Evolutionary conservation across 176 grass and related monocot species (phyloP).

Genomic region (Cenchrus purpureus): DNA sequence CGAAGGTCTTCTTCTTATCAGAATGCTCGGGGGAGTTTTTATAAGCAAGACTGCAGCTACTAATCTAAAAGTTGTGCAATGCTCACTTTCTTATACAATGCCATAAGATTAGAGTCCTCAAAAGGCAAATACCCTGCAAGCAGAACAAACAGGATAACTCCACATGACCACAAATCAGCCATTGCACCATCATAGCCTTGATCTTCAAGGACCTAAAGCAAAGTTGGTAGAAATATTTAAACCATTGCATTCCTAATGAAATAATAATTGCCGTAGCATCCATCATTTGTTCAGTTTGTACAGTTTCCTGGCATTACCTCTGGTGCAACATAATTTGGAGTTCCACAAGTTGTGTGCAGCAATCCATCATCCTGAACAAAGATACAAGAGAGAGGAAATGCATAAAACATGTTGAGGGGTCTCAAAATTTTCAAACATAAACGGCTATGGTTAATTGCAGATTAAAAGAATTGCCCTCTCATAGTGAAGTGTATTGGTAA

Average conservation of each 20-base stretch:
- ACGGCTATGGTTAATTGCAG: constrained; percentile 9
- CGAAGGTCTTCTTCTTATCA: no score
- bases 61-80: not conserved
- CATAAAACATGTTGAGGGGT: no score
- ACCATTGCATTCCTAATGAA: no score
- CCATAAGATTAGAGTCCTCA: constrained; percentile 68
- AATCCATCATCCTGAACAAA: constrained; percentile 67
- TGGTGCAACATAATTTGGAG: constrained; percentile 91
- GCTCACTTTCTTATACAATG: constrained; percentile 72
- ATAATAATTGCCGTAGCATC: no score
- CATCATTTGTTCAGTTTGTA: no score
- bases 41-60: not conserved
- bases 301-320: constrained; percentile 47
- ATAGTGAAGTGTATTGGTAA: not conserved
- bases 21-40: no score
- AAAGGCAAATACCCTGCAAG: constrained; percentile 88
- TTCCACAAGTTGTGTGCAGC: constrained; percentile 88
- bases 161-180: constrained; percentile 92
- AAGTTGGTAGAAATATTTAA: no score
- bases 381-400: no score
- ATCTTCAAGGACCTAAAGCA: constrained; percentile 73
- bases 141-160: constrained; percentile 89
- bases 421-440: no score
- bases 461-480: constrained; percentile 7
- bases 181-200: constrained; percentile 86